These are phyloP conservation scores for Boletus vinaceobasis DNA, from an alignment of 768 basidiomycete genomes.

Conservation along the genomic window DNA sequence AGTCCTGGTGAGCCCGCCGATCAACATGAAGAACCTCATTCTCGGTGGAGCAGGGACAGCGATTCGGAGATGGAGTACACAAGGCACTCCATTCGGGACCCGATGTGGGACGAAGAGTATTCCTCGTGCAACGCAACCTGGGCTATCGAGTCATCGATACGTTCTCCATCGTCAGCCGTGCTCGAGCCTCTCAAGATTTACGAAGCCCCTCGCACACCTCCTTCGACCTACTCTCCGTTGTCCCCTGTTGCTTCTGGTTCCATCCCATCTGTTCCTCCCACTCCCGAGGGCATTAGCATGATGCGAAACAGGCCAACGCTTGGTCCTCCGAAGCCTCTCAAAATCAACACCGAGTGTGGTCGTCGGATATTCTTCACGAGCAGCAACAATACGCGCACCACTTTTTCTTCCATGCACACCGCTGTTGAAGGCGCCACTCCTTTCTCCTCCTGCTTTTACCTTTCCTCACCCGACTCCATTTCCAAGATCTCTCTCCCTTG, in stretches of 20 bases:
- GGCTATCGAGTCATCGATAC: constrained; percentile 51
- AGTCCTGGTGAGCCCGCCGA: constrained; percentile 42
- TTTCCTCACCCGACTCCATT: constrained; percentile 42
- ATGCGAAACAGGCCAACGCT: constrained; percentile 36
- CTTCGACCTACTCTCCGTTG: constrained; percentile 48
- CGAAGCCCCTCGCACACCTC: constrained; percentile 48
- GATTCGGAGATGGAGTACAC: constrained; percentile 35
- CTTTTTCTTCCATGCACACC: constrained; percentile 68
- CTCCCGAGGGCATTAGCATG: constrained; percentile 51
- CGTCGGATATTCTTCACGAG: constrained; percentile 36
- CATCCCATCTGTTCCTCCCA: constrained; percentile 49
- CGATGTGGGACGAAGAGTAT: constrained; percentile 33
- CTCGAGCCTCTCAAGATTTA: constrained; percentile 40
- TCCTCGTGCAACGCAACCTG: constrained; percentile 53
- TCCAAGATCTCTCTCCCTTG: constrained; percentile 36
- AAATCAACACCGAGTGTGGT: constrained; percentile 53
- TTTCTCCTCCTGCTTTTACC: constrained; percentile 55
- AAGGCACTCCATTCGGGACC: constrained; percentile 29
- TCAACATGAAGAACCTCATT: constrained; percentile 40
- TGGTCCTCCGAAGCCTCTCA: constrained; percentile 43
- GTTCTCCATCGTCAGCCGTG: constrained; percentile 40
- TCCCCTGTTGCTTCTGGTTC: constrained; percentile 39
- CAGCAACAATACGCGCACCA: constrained; percentile 43
- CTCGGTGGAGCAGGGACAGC: constrained; percentile 58
- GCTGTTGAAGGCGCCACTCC: constrained; percentile 62